Conservation (phyloP, 441 rosid genomes). For the Viola pubescens region DNA sequence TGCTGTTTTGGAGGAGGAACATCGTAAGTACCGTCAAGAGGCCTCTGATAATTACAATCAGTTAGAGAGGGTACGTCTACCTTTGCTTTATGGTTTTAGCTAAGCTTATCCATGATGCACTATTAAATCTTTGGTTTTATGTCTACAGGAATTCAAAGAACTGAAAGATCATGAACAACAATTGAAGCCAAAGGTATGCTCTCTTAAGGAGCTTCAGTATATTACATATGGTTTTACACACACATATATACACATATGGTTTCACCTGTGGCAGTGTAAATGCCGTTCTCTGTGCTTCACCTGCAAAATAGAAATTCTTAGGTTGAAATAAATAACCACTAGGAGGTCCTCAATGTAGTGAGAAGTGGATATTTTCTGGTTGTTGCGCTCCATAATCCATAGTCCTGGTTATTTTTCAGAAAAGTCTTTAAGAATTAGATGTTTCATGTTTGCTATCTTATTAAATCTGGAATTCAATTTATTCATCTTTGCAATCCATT, state of each 20-base stretch:
- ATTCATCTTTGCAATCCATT: not conserved
- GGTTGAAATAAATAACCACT: not conserved
- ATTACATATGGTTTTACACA: not conserved
- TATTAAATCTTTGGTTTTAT: slow-evolving; percentile 16
- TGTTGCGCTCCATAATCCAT: too few relatives aligned
- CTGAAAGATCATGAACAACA: slow-evolving; percentile 74
- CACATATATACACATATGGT: not conserved
- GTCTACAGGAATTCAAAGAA: slow-evolving; percentile 75
- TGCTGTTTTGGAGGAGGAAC: slow-evolving; percentile 71
- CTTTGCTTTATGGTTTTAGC: slow-evolving; percentile 9
- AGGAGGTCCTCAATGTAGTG: not conserved
- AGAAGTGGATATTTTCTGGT: too few relatives aligned
- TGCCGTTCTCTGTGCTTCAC: not conserved
- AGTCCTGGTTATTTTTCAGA: not conserved
- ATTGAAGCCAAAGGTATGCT: slow-evolving; percentile 80
- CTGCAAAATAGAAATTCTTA: not conserved
- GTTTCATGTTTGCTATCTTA: not conserved
- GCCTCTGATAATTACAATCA: slow-evolving; percentile 50
- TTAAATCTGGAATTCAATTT: not conserved
- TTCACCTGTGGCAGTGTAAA: not conserved
- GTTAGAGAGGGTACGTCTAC: slow-evolving; percentile 63
- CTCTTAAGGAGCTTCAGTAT: not conserved
- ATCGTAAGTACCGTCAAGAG: slow-evolving; percentile 64
- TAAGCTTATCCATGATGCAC: slow-evolving; percentile 3
- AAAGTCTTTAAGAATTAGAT: not conserved